These are phyloP conservation scores for Colletotrichum higginsianum DNA, from an alignment of 2,329 filamentous ascomycete genomes.

Conservation along the genomic window DNA sequence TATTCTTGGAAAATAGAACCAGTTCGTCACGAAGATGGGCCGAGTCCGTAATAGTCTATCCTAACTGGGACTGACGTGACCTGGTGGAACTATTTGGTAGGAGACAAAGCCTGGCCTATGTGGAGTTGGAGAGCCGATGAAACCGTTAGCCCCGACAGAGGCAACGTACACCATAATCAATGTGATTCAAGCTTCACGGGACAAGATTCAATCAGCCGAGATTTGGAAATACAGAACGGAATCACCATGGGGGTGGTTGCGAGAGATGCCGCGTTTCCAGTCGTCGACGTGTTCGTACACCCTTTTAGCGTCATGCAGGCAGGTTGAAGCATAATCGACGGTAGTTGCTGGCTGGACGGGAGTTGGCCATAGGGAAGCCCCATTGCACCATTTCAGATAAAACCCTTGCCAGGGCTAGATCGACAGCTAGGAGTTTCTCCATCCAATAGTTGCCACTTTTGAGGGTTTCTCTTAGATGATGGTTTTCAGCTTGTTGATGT, in stretches of 20 bases:
- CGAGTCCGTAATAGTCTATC: neutral
- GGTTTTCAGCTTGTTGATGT: neutral
- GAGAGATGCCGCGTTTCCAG: neutral
- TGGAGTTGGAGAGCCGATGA: slow-evolving; percentile 24
- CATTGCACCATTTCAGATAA: slow-evolving; percentile 20
- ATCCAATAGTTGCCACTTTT: slow-evolving; percentile 23
- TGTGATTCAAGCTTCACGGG: slow-evolving; percentile 22
- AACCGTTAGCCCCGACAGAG: slow-evolving; percentile 31
- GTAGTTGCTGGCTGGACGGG: neutral
- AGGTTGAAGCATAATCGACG: slow-evolving; percentile 30
- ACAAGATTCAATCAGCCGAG: slow-evolving; percentile 28
- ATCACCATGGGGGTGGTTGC: neutral
- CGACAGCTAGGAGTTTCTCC: slow-evolving; percentile 24
- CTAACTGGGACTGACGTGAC: neutral
- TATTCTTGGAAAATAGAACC: slow-evolving; percentile 30
- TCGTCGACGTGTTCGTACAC: neutral
- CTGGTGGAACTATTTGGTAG: neutral
- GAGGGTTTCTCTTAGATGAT: slow-evolving; percentile 22
- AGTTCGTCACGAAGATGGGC: slow-evolving; percentile 29
- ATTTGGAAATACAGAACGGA: slow-evolving; percentile 9
- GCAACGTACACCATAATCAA: slow-evolving; percentile 37
- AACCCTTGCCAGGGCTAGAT: slow-evolving; percentile 15
- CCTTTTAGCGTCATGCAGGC: slow-evolving; percentile 21
- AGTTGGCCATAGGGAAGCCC: neutral
- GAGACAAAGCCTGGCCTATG: slow-evolving; percentile 1